These are phyloP conservation scores for Fusarium devonianum DNA, from an alignment of 2,329 filamentous ascomycete genomes.

Conservation along the genomic window DNA sequence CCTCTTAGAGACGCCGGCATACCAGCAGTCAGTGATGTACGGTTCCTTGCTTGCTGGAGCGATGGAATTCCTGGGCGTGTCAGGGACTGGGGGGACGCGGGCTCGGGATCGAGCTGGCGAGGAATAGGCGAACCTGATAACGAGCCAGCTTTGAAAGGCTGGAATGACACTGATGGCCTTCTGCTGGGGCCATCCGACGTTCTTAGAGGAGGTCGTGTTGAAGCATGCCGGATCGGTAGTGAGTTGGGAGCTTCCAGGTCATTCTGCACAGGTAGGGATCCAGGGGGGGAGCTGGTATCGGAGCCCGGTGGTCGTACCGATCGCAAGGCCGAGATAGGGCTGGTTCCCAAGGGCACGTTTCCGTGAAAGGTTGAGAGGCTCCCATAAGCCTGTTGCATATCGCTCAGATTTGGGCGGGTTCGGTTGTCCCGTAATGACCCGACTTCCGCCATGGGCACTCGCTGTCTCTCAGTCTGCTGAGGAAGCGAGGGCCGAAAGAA, in stretches of 20 bases:
- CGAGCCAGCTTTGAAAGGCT: conserved; percentile 95
- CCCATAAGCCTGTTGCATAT: conserved; percentile 82
- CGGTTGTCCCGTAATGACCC: conserved; percentile 78
- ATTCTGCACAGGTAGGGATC: conserved; percentile 56
- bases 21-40: conserved; percentile 75
- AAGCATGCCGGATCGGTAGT: conserved; percentile 55
- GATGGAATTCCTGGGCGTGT: conserved; percentile 56
- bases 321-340: conserved; percentile 83
- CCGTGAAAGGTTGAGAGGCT: conserved; percentile 90
- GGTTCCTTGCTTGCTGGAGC: conserved; percentile 66
- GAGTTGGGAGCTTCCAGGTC: conserved; percentile 59
- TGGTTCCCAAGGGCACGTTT: conserved; percentile 78
- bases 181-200: conserved; percentile 65
- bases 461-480: conserved; percentile 55
- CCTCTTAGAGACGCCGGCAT: conserved; percentile 77
- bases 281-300: conserved; percentile 66
- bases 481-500: conserved; percentile 83
- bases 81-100: conserved; percentile 63
- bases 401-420: conserved; percentile 56
- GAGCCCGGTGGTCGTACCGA: conserved; percentile 70
- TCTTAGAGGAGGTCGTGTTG: conserved; percentile 49
- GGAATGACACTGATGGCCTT: conserved; percentile 86
- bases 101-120: conserved; percentile 58
- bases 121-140: conserved; percentile 84
- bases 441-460: conserved; percentile 58